Evolutionary conservation across 2,329 filamentous ascomycete genomes (phyloP), one percentile per base, ranked within the genome.

Genomic region (Penicillium sp.): DNA sequence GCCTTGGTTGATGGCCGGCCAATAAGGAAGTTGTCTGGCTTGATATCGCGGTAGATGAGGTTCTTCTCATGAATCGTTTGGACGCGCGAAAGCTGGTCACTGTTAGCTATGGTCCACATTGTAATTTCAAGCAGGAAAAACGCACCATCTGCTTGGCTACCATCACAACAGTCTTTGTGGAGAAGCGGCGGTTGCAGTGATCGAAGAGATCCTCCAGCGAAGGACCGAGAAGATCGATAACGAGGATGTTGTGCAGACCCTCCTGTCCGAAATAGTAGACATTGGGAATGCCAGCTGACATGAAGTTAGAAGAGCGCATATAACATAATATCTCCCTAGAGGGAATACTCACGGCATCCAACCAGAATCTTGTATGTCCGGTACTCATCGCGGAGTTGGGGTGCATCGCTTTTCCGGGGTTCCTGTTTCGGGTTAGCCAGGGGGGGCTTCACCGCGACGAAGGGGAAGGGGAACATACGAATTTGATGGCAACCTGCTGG

Each of bases 231-330:
- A 99, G 84, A 78, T 99, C 93, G 71, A 97, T 97, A 68, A 99
- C 93, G 50, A 99, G 88, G 67, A 97, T 97, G 80, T 99, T 97
- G 82, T 99, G 94, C 31, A 97, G 88, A 69, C 93, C 94, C 78
- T 97, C 93, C 75, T 99, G 94, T 62, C 94, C 94, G 69, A 97
- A 99, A 80, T 97, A 99, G 81, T 97, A 97, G 71, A 99, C 94
- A 85, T 97, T 97, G 71, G 94, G 94, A 68, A 99, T 97, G 71
- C 94, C 94, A 71, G 93, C 93, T 97, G 75, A 29, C 43, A 29
- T 29, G 56, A 37, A 8, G 68, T 82, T 65, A 82, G 77, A 55
- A 46, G 64, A 62, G 15, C 33, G 21, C n/a, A n/a, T 29, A 33
- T 13, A 33, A 33, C 31, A 33, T 33, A 15, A 33, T 33, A 33